Base-by-base conservation (phyloP, 805 yeast genomes). In the Lipomyces orientalis region DNA sequence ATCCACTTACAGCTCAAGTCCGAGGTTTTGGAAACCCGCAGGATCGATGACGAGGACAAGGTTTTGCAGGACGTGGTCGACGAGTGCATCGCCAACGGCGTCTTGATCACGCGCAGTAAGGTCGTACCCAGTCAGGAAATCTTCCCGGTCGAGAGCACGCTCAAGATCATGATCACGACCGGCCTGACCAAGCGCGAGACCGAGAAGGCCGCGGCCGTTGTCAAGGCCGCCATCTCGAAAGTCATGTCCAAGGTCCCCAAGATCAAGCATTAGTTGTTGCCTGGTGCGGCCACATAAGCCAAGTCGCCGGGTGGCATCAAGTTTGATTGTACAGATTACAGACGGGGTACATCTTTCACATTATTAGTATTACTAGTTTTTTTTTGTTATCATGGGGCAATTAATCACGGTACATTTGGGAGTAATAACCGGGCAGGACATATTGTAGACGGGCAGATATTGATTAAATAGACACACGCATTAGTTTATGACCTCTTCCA, bases 41-140 rank as follows among this genome's bases (percentile, higher is more conserved):
- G 75, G 39, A 78, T 79, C 69, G 82, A 85, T 71, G 76, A 81
- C 34, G 94, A 89, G 76, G 86, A 66, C 25, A 85, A 66, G 84
- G 80, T 71, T 90, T 61, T 94, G 64, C 96, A 91, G 78, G 80
- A 79, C 62, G 84, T 93, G 31, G 86, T 91, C 37, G 88, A 90
- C 73, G 77, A 78, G 29, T 81, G 87, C 9, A 81, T 90, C 64
- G 74, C 76, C 10, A 77, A 83, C 19, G 85, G 86, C 16, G 83
- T 91, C 19, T 82, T 92, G 68, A 82, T 93, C 58, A 83, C 87
- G 52, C 86, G 97, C 74, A 81, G 87, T 34, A 87, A 86, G 65
- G 82, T 82, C 66, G 83, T 92, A 12, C 81, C 88, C 64, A 88
- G 86, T 72, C 96, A 89, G 75, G 98, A 93, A 76, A 80, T 87